Percentiles rank a stretch among this genome's conserved stretches.
Conservation (phyloP, 2,329 filamentous ascomycete species). For the Hymenoscyphus occultus region DNA sequence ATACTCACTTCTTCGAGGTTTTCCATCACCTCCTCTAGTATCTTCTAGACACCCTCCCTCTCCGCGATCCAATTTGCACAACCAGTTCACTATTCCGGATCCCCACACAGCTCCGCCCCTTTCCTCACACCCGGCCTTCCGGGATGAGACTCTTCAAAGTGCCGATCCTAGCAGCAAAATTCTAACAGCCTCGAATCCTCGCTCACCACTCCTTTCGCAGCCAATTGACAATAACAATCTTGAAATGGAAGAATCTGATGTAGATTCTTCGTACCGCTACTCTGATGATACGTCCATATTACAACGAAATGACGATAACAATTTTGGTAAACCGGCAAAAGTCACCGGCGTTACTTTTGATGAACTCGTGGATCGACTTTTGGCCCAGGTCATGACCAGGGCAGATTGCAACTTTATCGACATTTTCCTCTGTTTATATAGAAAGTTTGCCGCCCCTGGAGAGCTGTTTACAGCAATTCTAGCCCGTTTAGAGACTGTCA, state of each 20-base stretch:
- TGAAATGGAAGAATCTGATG: conserved; percentile 62
- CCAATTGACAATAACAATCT: conserved; percentile 30
- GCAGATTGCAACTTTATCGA: conserved; percentile 85
- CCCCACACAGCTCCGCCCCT: conserved; percentile 34
- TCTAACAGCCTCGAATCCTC: conserved; percentile 17
- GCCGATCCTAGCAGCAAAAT: conserved; percentile 21
- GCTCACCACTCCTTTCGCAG: conserved; percentile 25
- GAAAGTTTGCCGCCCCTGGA: conserved; percentile 83
- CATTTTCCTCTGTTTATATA: conserved; percentile 88
- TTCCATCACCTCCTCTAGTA: conserved; percentile 45
- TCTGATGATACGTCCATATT: conserved; percentile 67
- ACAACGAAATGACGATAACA: conserved; percentile 62
- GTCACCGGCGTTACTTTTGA: conserved; percentile 57
- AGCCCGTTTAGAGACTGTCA: conserved; percentile 67
- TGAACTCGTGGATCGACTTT: conserved; percentile 81
- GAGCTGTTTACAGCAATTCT: conserved; percentile 77
- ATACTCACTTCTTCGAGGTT: conserved; percentile 57
- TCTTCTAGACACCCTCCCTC: conserved; percentile 33
- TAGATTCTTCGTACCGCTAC: conserved; percentile 60
- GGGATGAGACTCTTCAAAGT: conserved; percentile 28
- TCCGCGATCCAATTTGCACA: conserved; percentile 35
- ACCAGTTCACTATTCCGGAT: conserved; percentile 32
- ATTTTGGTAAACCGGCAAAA: conserved; percentile 52
- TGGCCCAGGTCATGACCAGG: conserved; percentile 77
- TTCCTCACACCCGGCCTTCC: conserved; percentile 35